A percentile compares a stretch with the other conserved stretches of the same genome.
Conservation (phyloP, 106 monocot genomes). For the Acorus calamus region DNA sequence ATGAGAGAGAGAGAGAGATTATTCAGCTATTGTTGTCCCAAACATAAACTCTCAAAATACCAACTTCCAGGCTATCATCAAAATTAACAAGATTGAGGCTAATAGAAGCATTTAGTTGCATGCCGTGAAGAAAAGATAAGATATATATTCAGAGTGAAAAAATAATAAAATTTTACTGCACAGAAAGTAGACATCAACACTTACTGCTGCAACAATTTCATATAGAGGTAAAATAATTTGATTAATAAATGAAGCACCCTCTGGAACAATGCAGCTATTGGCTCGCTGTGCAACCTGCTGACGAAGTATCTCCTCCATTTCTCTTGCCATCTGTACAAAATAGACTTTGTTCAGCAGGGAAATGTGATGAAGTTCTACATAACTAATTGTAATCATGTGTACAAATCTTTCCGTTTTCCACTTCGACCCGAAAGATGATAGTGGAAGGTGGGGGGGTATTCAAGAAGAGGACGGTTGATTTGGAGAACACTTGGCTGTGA, state of each 20-base stretch:
- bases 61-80: too few relatives aligned
- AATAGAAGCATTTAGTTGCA: conserved; percentile 10
- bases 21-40: too few relatives aligned
- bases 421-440: too few relatives aligned
- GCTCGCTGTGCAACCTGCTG: conserved; percentile 51
- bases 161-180: not conserved
- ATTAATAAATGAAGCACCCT: conserved; percentile 70
- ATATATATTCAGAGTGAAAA: not conserved
- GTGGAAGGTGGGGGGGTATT: too few relatives aligned
- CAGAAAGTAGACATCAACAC: conserved; percentile 1
- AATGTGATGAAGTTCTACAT: too few relatives aligned
- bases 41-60: too few relatives aligned
- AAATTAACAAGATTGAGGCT: not conserved
- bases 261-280: conserved; percentile 43
- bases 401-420: too few relatives aligned
- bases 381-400: too few relatives aligned
- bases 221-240: conserved; percentile 86
- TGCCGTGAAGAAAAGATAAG: not conserved
- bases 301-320: conserved; percentile 57
- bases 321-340: conserved; percentile 59
- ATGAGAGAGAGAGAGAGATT: too few relatives aligned
- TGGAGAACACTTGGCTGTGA: too few relatives aligned
- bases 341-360: too few relatives aligned
- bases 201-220: conserved; percentile 70
- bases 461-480: too few relatives aligned